phyloP scores from a whole-genome alignment of 163 green algal species.

The Scenedesmus sp. region DNA sequence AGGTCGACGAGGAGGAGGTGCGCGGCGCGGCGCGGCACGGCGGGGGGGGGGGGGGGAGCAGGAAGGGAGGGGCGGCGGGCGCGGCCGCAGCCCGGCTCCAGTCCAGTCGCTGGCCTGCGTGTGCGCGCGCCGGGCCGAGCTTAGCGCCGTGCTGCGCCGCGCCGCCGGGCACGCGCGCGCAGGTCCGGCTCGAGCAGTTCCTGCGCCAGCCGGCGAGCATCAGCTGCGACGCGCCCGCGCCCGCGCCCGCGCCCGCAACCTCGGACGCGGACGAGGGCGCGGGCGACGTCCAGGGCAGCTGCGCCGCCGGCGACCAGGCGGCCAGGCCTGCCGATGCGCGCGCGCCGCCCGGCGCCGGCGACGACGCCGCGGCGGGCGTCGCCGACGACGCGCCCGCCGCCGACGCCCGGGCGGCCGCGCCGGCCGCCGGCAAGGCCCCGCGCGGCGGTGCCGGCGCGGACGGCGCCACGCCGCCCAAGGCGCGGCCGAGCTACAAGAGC shows the following conservation, averaged over 20 bases:
- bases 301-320: neutral
- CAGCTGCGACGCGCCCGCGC: conserved; percentile 4
- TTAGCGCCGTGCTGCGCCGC: neutral
- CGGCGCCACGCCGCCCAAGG: too few species aligned
- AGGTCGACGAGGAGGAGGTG: neutral
- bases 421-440: too few species aligned
- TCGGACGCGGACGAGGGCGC: neutral
- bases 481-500: too few species aligned
- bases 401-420: too few species aligned
- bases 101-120: neutral
- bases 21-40: neutral
- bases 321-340: too few species aligned
- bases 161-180: neutral
- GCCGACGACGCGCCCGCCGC: too few species aligned
- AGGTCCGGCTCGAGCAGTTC: conserved; percentile 20
- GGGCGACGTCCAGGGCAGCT: neutral
- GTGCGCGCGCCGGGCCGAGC: too few species aligned
- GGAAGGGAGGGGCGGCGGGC: neutral
- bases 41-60: too few species aligned
- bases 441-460: too few species aligned
- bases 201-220: conserved; percentile 23
- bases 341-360: too few species aligned
- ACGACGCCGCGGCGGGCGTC: too few species aligned
- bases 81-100: neutral
- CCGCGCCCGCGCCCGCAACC: too few species aligned